Conservation (phyloP, 495 filamentous ascomycete genomes). For the Lasiosphaeria miniovina region DNA sequence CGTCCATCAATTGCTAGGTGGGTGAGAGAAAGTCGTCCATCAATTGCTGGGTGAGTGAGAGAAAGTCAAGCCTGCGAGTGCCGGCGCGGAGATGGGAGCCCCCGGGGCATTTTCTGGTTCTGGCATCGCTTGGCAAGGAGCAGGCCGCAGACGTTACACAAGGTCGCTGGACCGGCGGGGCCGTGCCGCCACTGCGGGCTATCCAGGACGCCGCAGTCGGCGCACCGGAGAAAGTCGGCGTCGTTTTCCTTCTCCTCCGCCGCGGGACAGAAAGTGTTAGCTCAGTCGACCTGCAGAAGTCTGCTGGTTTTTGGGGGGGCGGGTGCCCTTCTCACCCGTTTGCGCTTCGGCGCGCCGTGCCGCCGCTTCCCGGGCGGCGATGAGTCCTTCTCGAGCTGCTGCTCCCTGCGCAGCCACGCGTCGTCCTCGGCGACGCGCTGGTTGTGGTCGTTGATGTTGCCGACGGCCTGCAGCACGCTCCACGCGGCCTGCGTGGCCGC, state of each 20-base stretch:
- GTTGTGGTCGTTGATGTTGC: conserved; percentile 18
- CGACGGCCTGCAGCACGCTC: conserved; percentile 19
- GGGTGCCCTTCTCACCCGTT: conserved; percentile 1
- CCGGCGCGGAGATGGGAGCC: too few species aligned
- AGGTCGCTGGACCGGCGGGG: conserved; percentile 18
- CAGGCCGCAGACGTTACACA: conserved; percentile 24
- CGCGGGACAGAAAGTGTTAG: background rate
- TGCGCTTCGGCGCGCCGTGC: background rate
- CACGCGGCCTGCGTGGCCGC: conserved; percentile 22
- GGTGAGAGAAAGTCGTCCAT: too few species aligned
- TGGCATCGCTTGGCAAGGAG: conserved; percentile 16
- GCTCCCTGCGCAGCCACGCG: background rate
- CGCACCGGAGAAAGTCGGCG: conserved; percentile 1
- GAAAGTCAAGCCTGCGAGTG: too few species aligned
- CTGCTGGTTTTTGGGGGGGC: too few species aligned
- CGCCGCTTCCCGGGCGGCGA: background rate
- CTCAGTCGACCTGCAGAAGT: background rate
- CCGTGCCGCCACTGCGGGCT: conserved; percentile 19
- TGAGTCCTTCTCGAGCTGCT: background rate
- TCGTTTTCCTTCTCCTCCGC: background rate
- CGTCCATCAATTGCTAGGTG: too few species aligned
- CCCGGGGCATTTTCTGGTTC: too few species aligned
- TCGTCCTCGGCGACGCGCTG: conserved; percentile 5
- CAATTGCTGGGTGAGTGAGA: too few species aligned
- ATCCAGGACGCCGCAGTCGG: conserved; percentile 12